Evolutionary conservation across 805 yeast species (phyloP), one percentile per base, ranked within the genome.

Genomic region (Zygosaccharomyces bailii): DNA sequence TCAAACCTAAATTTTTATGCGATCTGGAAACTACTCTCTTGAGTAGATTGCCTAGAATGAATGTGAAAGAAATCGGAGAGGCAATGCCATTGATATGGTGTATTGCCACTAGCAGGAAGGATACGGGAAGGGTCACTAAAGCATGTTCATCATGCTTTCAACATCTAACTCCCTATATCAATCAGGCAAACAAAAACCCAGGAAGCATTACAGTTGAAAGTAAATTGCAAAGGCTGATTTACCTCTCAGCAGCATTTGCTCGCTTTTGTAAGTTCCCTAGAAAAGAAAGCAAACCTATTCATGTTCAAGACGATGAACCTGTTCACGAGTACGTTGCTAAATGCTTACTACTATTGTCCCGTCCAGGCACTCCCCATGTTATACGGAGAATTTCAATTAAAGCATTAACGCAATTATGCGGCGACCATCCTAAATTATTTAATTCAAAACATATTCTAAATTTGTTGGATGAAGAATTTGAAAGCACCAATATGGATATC

Each of bases 31-130:
- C 69, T 0, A 69, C 76, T 2, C 54, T 86, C n/a, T 57, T 85
- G 49, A 68, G 68, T 25, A 66, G 76, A 24, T 60, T 86, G 24
- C 81, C 90, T 2, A 82, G 76, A 49, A 75, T 82, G 63, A 75
- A 72, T 41, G 71, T 73, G 0, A 69, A 60, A 45, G 93, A 86
- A 52, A 61, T 86, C 6, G 77, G 77, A n/a, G 82, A 81, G 55
- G 95, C 91, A 0, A 74, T 86, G 60, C 88, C 89, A 1, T 72
- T 86, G 45, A 63, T 79, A 3, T 80, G 88, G 84, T 62, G 61
- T 6, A 65, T 86, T 0, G 72, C 85, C 2, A 55, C 51, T 2
- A 63, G 75, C 53, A 68, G 72, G 32, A 64, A 70, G 1, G 79
- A 76, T 39, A 71, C 75, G 0, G 44, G 56, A 0, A 76, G 76